These are phyloP conservation scores for Penicillium samsonianum DNA, from an alignment of 495 filamentous ascomycete species.

Conservation along the genomic window DNA sequence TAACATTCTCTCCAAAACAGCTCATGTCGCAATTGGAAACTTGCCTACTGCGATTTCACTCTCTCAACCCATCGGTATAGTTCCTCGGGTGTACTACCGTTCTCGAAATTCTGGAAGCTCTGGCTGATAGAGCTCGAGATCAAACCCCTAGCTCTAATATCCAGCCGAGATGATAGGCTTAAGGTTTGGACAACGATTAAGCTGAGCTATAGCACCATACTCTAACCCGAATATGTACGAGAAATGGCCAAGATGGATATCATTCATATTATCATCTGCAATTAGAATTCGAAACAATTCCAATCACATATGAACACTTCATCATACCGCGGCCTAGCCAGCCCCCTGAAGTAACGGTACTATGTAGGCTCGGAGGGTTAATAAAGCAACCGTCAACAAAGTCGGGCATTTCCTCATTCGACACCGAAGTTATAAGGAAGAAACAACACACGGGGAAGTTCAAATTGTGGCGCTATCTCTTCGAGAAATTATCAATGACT, in stretches of 20 bases:
- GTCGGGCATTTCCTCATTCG: neutral
- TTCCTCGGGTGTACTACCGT: neutral
- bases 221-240: neutral
- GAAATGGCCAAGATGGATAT: neutral
- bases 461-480: neutral
- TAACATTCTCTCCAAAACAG: neutral
- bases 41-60: neutral
- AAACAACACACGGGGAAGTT: neutral
- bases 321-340: neutral
- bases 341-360: neutral
- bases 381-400: neutral
- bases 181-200: neutral
- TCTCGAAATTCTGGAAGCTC: constrained; percentile 1
- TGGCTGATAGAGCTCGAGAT: neutral
- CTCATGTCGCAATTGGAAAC: neutral
- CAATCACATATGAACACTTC: neutral
- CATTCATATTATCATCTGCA: neutral
- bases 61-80: neutral
- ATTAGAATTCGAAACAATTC: neutral
- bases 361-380: constrained; percentile 5
- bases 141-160: neutral
- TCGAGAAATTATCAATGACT: neutral
- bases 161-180: neutral
- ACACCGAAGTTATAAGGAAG: neutral
- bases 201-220: neutral